Percentiles rank a stretch among this genome's conserved stretches.
phyloP scores from a whole-genome alignment of 2,329 filamentous ascomycete species.

The Huntiella abstrusa region DNA sequence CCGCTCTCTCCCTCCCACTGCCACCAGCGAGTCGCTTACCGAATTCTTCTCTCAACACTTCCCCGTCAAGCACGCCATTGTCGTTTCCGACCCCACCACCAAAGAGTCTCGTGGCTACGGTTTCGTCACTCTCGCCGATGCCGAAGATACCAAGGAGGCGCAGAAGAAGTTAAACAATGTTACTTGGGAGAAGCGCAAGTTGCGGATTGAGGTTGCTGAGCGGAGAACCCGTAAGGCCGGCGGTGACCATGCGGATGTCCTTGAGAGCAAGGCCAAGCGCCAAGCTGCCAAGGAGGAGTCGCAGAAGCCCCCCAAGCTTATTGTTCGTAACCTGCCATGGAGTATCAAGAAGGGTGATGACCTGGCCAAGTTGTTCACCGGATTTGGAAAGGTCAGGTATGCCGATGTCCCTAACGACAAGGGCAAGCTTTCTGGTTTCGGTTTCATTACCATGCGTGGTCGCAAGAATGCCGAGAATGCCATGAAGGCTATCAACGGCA shows the following conservation, averaged over 20 bases:
- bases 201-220: slow-evolving; percentile 77
- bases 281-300: slow-evolving; percentile 37
- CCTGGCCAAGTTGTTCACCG: slow-evolving; percentile 58
- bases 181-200: slow-evolving; percentile 57
- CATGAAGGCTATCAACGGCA: slow-evolving; percentile 70
- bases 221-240: slow-evolving; percentile 48
- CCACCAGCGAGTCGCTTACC: slow-evolving; percentile 66
- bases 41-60: slow-evolving; percentile 87
- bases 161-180: slow-evolving; percentile 65
- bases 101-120: slow-evolving; percentile 84
- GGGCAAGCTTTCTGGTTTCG: slow-evolving; percentile 66
- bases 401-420: slow-evolving; percentile 67
- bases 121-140: slow-evolving; percentile 91
- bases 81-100: slow-evolving; percentile 68
- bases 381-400: slow-evolving; percentile 81
- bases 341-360: slow-evolving; percentile 77
- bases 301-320: slow-evolving; percentile 51
- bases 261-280: slow-evolving; percentile 30
- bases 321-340: slow-evolving; percentile 91
- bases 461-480: slow-evolving; percentile 84
- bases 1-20: slow-evolving; percentile 58
- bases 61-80: slow-evolving; percentile 89
- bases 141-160: slow-evolving; percentile 71
- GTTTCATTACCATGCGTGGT: slow-evolving; percentile 76
- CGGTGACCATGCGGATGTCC: slow-evolving; percentile 20